These are phyloP conservation scores for Picea abies DNA, from an alignment of 83 land plant species.

Conservation along the genomic window DNA sequence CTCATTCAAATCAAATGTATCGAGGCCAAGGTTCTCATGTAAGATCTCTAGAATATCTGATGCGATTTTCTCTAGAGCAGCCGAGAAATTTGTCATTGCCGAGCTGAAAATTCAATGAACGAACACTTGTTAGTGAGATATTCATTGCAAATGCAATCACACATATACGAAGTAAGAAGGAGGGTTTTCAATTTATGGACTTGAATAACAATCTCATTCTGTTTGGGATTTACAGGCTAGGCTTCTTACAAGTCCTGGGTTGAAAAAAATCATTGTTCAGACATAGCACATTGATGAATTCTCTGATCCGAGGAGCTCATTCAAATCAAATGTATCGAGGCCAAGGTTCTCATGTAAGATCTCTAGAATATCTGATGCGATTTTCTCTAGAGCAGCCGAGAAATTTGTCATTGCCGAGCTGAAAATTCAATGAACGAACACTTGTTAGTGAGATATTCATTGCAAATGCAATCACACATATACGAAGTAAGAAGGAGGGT, in stretches of 20 bases:
- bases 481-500: too few relatives aligned
- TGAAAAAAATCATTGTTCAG: too few relatives aligned
- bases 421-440: background rate
- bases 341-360: background rate
- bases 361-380: background rate
- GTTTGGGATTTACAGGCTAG: too few relatives aligned
- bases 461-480: too few relatives aligned
- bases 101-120: background rate
- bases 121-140: background rate
- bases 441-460: background rate
- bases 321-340: background rate
- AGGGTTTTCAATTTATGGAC: too few relatives aligned
- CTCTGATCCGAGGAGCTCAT: slow-evolving; percentile 6
- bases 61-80: slow-evolving; percentile 4
- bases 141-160: too few relatives aligned
- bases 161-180: too few relatives aligned
- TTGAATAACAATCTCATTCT: too few relatives aligned
- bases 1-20: background rate
- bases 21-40: background rate
- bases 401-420: background rate
- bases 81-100: background rate
- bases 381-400: background rate
- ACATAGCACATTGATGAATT: background rate
- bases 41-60: background rate
- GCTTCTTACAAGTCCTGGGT: too few relatives aligned